Percentiles rank a stretch among this genome's conserved stretches.
Conservation (phyloP, 139 green algal genomes). For the Auxenochlorella pyrenoidosa region DNA sequence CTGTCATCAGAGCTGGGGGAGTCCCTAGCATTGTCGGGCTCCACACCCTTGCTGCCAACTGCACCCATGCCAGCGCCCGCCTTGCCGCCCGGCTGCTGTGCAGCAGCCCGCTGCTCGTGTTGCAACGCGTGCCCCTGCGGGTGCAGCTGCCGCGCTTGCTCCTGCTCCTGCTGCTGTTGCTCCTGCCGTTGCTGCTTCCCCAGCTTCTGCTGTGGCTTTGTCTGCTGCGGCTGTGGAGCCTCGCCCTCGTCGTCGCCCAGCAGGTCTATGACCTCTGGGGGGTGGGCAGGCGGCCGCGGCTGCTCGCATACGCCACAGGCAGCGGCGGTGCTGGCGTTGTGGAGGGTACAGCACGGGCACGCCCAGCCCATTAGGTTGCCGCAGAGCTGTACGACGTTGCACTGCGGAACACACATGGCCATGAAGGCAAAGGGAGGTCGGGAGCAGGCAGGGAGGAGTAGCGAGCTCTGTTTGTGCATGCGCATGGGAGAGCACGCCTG, state of each 20-base stretch:
- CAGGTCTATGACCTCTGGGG: background rate
- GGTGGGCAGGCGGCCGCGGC: background rate
- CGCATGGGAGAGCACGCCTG: too few species aligned
- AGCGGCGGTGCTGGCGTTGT: background rate
- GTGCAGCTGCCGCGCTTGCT: background rate
- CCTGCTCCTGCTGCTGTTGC: background rate
- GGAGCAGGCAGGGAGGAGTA: too few species aligned
- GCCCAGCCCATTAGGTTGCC: background rate
- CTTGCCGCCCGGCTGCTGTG: background rate
- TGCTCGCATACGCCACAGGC: background rate
- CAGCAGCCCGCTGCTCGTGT: background rate
- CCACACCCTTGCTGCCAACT: background rate
- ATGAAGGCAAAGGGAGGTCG: too few species aligned
- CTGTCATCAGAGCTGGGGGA: background rate
- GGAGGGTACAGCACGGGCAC: background rate
- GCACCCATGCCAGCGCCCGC: background rate
- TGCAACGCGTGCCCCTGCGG: background rate
- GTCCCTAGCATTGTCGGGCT: background rate
- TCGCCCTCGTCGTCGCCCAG: background rate
- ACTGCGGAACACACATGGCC: too few species aligned
- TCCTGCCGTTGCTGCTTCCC: background rate
- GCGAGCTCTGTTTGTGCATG: too few species aligned
- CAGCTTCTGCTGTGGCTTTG: background rate
- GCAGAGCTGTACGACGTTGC: too few species aligned
- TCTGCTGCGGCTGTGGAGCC: background rate